These are phyloP conservation scores for Suhomyces terraborum DNA, from an alignment of 1,139 yeast genomes.

Conservation along the genomic window DNA sequence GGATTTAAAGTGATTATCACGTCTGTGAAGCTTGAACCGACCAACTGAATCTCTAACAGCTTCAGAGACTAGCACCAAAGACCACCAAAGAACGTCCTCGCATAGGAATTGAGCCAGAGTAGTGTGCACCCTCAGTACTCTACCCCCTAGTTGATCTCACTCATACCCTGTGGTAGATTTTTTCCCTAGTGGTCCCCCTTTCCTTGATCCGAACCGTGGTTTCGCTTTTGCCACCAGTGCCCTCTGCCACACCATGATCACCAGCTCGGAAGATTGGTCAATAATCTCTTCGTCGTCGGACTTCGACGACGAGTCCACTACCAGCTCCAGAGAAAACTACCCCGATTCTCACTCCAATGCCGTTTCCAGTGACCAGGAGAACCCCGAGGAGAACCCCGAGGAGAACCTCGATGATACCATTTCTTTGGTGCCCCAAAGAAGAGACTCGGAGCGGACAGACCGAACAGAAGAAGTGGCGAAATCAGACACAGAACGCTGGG, in stretches of 20 bases:
- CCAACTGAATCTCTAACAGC: no score
- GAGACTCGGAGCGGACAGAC: slow-evolving; percentile 7
- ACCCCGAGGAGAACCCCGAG: slow-evolving; percentile 11
- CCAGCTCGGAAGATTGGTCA: slow-evolving; percentile 45
- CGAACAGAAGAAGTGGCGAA: not conserved
- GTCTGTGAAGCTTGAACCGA: no score
- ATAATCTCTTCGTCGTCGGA: slow-evolving; percentile 49
- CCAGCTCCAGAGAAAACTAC: slow-evolving; percentile 15
- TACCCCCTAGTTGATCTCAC: no score
- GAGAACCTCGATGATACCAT: slow-evolving; percentile 12
- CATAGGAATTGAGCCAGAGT: no score
- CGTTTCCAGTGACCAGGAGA: slow-evolving; percentile 2
- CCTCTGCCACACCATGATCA: slow-evolving; percentile 3
- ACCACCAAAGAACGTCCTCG: no score
- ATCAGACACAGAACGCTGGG: slow-evolving; percentile 1
- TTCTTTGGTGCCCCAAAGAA: slow-evolving; percentile 4
- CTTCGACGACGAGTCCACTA: slow-evolving; percentile 37
- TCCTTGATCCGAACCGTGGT: no score
- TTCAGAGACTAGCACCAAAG: no score
- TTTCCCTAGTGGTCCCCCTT: not conserved
- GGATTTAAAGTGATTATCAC: not conserved
- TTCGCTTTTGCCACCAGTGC: slow-evolving; percentile 2
- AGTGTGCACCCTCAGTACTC: no score
- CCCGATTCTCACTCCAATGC: not conserved
- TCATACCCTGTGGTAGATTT: no score